Percentiles rank a stretch among this genome's conserved stretches.
These are phyloP conservation scores for Epipyxis sp. DNA, from an alignment of 108 stramenopile genomes.

Conservation along the genomic window DNA sequence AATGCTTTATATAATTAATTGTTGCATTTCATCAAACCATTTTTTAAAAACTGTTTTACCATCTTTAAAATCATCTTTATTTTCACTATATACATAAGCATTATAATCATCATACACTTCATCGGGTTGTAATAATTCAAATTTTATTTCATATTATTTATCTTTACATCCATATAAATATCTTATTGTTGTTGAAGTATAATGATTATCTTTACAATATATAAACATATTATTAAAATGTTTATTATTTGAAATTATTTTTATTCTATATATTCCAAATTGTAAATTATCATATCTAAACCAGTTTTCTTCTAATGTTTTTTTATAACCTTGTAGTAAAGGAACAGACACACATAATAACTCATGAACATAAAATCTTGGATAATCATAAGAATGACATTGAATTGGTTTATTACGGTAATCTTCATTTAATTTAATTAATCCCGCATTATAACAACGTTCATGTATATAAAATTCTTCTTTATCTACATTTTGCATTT, in stretches of 20 bases:
- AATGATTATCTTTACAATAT: no score
- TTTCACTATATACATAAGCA: not conserved
- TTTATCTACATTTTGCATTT: not conserved
- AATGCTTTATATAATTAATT: not conserved
- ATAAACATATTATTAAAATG: no score
- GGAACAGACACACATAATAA: not conserved
- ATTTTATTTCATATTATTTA: no score
- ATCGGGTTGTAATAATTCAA: no score
- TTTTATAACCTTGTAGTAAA: not conserved
- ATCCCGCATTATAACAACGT: slow-evolving; percentile 1
- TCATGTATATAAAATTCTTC: slow-evolving; percentile 2
- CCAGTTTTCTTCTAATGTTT: not conserved
- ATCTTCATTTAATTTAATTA: slow-evolving; percentile 2
- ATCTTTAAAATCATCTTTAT: not conserved
- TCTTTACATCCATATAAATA: no score
- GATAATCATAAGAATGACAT: not conserved
- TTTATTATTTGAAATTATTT: no score
- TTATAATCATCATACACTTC: no score
- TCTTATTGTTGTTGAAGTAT: not conserved
- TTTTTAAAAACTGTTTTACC: no score
- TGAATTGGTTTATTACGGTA: not conserved
- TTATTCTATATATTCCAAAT: not conserved
- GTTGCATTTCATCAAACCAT: no score
- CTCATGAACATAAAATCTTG: not conserved
- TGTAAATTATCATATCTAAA: not conserved